Evolutionary conservation across 1,139 yeast species (phyloP).

Genomic region (Geotrichum cucujoidarum): DNA sequence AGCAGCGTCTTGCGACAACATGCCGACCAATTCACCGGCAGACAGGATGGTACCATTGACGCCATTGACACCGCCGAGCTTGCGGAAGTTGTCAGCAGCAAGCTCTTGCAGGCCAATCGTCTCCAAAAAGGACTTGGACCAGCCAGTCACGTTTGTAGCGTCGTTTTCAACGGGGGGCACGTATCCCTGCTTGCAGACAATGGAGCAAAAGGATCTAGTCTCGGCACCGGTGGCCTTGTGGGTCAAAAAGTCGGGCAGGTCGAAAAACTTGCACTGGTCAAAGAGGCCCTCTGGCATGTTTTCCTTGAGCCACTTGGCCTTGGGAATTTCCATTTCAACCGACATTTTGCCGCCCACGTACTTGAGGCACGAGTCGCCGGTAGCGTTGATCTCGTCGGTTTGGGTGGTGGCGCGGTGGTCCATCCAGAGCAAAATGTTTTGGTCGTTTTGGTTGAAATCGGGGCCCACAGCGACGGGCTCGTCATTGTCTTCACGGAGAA

Average conservation of each 20-base stretch:
- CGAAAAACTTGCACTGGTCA: conserved; percentile 74
- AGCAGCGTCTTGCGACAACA: conserved; percentile 63
- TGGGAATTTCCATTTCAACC: conserved; percentile 96
- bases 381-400: conserved; percentile 72
- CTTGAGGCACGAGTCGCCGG: conserved; percentile 71
- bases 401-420: conserved; percentile 95
- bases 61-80: conserved; percentile 79
- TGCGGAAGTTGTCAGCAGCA: conserved; percentile 66
- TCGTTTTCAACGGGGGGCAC: conserved; percentile 72
- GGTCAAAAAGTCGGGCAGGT: conserved; percentile 84
- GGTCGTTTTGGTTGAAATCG: conserved; percentile 63
- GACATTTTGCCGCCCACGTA: conserved; percentile 98
- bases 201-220: conserved; percentile 81
- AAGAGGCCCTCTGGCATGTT: conserved; percentile 67
- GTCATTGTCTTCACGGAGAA: conserved; percentile 59
- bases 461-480: conserved; percentile 89
- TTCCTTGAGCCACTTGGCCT: conserved; percentile 92
- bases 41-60: conserved; percentile 66
- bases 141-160: conserved; percentile 66
- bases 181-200: conserved; percentile 93
- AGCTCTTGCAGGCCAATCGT: conserved; percentile 70
- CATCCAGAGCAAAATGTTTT: conserved; percentile 94
- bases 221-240: conserved; percentile 85
- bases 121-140: conserved; percentile 76
- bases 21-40: conserved; percentile 87